These are phyloP conservation scores for Heritiera littoralis DNA, from an alignment of 345 rosid genomes.

Conservation along the genomic window DNA sequence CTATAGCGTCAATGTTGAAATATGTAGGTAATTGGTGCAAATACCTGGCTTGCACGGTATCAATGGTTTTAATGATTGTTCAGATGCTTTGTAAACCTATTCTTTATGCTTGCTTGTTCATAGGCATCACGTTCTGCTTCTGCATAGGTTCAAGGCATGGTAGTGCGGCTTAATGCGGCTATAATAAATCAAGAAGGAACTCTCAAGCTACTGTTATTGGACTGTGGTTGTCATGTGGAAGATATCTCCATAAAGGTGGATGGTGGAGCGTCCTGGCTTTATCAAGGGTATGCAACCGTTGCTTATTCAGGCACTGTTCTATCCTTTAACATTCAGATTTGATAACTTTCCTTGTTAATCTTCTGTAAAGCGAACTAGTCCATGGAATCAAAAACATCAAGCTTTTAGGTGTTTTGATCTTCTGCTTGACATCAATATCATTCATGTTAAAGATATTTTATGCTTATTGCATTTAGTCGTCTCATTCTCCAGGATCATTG, in stretches of 20 bases:
- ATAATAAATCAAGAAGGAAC: slow-evolving; percentile 47
- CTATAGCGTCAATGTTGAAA: background rate
- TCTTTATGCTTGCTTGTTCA: background rate
- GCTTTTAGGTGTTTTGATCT: background rate
- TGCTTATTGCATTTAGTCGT: background rate
- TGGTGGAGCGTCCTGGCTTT: slow-evolving; percentile 87
- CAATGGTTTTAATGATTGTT: too few relatives aligned
- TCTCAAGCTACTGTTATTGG: slow-evolving; percentile 43
- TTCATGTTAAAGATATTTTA: background rate
- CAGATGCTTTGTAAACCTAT: background rate
- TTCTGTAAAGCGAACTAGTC: background rate
- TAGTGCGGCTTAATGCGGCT: slow-evolving; percentile 39
- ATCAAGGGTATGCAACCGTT: slow-evolving; percentile 55
- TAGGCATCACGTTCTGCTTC: slow-evolving; percentile 8
- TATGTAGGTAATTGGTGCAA: background rate
- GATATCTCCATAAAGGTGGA: slow-evolving; percentile 56
- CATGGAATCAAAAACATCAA: background rate
- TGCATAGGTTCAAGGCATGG: slow-evolving; percentile 65
- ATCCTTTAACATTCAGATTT: background rate
- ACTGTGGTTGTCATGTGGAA: slow-evolving; percentile 50
- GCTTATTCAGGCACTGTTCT: background rate
- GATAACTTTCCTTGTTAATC: background rate
- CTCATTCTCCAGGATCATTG: slow-evolving; percentile 45
- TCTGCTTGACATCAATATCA: background rate
- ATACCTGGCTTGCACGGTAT: background rate